Base-by-base conservation (phyloP, 768 basidiomycete genomes). In the Leccinum imitatum region DNA sequence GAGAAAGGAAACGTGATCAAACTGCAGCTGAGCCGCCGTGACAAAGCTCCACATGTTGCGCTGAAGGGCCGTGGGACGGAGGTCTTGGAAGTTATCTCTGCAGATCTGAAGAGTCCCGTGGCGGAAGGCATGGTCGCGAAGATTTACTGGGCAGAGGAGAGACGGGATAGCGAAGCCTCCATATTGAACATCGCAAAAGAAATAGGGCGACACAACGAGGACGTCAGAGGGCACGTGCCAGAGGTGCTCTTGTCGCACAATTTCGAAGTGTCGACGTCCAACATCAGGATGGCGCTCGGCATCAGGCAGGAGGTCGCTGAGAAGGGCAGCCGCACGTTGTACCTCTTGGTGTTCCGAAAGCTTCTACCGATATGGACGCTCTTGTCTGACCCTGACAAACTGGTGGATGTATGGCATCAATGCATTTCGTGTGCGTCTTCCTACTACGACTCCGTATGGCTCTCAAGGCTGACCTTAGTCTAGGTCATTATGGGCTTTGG, bases 401-500 rank as follows among this genome's bases (percentile, higher is more conserved):
- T 41, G 17, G 4, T 3, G 3, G 17, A 41, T 0, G 17, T 19
- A 27, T 54, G 53, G 25, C 3, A 13, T 6, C 25, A 56, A 14
- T 47, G 30, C 13, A 17, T 56, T 3, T 30, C 19, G 13, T 46
- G 44, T 56, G 10, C 3, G 48, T 50, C 48, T 27, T 50, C 50
- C 17, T 15, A 4, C 5, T 5, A 27, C 15, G 8, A n/a, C 4
- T 4, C 25, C 15, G 8, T 50, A 50, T 27, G 8, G 50, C 10
- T 17, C 25, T 37, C 5, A 37, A 15, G 0, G 14, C 25, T 50
- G 50, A 50, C 30, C 48, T 51, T 3, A 13, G 25, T 27, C 39
- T 44, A 64, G 60, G 58, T 30, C 64, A 67, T 39, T 30, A 39
- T 39, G 59, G 21, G 23, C 53, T 67, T 19, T 60, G 53, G 47